Percentiles rank a stretch among this genome's conserved stretches.
phyloP scores from a whole-genome alignment of 768 basidiomycete genomes.

The Trichaptum fuscoviolaceum region DNA sequence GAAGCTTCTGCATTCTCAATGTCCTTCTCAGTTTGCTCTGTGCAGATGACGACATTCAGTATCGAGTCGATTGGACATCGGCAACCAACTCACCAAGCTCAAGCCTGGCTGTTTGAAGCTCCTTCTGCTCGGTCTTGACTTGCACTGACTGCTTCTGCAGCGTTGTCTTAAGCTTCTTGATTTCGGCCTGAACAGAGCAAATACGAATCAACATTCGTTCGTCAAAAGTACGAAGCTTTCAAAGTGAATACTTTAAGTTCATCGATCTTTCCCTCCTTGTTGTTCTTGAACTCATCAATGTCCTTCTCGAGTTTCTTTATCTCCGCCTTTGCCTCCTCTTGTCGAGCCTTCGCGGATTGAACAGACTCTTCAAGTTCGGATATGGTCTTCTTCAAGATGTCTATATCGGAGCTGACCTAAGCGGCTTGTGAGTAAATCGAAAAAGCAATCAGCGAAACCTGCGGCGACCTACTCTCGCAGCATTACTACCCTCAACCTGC shows the following conservation, averaged over 20 bases:
- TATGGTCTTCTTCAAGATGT: slow-evolving; percentile 61
- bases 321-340: slow-evolving; percentile 70
- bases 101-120: slow-evolving; percentile 78
- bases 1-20: slow-evolving; percentile 45
- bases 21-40: slow-evolving; percentile 84
- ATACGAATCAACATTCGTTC: not conserved
- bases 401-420: slow-evolving; percentile 79
- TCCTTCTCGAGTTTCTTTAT: slow-evolving; percentile 88
- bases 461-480: slow-evolving; percentile 60
- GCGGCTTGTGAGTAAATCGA: not conserved
- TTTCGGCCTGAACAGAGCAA: not conserved
- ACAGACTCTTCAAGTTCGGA: slow-evolving; percentile 50
- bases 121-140: slow-evolving; percentile 86
- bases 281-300: slow-evolving; percentile 98
- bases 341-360: slow-evolving; percentile 67
- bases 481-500: slow-evolving; percentile 86
- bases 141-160: slow-evolving; percentile 75
- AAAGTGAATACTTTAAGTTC: slow-evolving; percentile 71
- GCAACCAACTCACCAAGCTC: slow-evolving; percentile 66
- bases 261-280: slow-evolving; percentile 94
- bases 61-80: not conserved
- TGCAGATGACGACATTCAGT: slow-evolving; percentile 8
- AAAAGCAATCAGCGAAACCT: not conserved
- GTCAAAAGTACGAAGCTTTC: not conserved
- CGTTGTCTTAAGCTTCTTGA: slow-evolving; percentile 62